These are phyloP conservation scores for Neltuma alba DNA, from an alignment of 306 rosid species.

Conservation along the genomic window DNA sequence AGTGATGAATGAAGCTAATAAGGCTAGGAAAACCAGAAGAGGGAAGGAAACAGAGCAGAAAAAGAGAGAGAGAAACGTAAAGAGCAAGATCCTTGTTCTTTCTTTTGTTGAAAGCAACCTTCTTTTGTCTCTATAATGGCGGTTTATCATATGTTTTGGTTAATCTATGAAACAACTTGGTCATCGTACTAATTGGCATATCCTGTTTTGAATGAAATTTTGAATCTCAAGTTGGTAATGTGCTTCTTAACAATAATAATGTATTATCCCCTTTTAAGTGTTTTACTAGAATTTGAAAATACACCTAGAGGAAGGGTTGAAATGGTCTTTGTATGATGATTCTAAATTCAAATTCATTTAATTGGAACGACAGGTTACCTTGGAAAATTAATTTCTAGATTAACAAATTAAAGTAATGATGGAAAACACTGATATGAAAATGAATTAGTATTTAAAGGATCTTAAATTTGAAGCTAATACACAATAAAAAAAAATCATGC, in stretches of 20 bases:
- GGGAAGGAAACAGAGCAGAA: background rate
- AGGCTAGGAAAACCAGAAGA: background rate
- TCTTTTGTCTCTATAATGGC: background rate
- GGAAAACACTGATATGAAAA: no score
- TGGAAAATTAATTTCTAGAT: background rate
- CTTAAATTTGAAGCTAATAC: no score
- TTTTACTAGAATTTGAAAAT: no score
- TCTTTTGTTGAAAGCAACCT: background rate
- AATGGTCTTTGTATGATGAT: background rate
- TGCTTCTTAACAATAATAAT: no score
- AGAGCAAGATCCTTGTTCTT: background rate
- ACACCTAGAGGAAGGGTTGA: background rate
- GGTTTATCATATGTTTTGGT: background rate
- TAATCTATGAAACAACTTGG: background rate
- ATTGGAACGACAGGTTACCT: background rate
- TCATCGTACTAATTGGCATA: background rate
- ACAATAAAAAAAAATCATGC: no score
- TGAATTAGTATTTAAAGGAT: no score
- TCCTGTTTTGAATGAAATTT: background rate
- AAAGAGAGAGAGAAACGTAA: background rate
- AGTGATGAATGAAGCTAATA: background rate
- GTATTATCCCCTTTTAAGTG: no score
- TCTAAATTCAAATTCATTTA: background rate
- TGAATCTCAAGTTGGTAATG: background rate
- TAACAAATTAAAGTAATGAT: background rate